phyloP scores from a whole-genome alignment of 768 basidiomycete genomes.

The Podaxis carcinomalis region DNA sequence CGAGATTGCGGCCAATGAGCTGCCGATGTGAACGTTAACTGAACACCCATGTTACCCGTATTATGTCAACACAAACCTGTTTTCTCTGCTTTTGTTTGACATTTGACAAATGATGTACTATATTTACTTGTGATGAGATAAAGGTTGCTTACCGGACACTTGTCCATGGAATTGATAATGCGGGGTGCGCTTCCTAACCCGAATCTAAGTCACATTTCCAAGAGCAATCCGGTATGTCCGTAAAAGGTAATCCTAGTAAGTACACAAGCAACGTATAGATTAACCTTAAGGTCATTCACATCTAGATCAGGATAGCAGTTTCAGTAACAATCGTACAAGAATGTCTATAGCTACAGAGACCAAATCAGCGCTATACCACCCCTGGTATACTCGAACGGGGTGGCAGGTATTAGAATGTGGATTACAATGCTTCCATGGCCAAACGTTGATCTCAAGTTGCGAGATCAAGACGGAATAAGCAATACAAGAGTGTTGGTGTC shows the following conservation, averaged over 20 bases:
- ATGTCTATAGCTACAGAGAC: slow-evolving; percentile 3
- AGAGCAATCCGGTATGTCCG: background rate
- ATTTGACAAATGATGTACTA: background rate
- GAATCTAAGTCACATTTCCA: too few species aligned
- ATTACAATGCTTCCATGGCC: too few species aligned
- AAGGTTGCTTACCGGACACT: too few species aligned
- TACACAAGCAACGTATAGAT: background rate
- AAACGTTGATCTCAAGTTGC: background rate
- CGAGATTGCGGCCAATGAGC: background rate
- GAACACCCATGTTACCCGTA: background rate
- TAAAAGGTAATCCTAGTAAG: background rate
- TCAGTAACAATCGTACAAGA: background rate
- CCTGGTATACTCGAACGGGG: background rate
- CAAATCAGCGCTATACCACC: background rate
- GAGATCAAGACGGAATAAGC: slow-evolving; percentile 47
- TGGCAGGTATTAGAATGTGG: background rate
- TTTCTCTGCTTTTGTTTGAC: background rate
- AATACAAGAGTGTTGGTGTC: slow-evolving; percentile 48
- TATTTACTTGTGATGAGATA: background rate
- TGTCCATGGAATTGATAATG: too few species aligned
- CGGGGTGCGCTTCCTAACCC: too few species aligned
- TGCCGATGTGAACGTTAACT: background rate
- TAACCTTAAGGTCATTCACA: background rate
- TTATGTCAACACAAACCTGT: background rate
- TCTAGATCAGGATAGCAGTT: background rate